Evolutionary conservation across 805 yeast species (phyloP).

Genomic region (Wickerhamomyces alni): DNA sequence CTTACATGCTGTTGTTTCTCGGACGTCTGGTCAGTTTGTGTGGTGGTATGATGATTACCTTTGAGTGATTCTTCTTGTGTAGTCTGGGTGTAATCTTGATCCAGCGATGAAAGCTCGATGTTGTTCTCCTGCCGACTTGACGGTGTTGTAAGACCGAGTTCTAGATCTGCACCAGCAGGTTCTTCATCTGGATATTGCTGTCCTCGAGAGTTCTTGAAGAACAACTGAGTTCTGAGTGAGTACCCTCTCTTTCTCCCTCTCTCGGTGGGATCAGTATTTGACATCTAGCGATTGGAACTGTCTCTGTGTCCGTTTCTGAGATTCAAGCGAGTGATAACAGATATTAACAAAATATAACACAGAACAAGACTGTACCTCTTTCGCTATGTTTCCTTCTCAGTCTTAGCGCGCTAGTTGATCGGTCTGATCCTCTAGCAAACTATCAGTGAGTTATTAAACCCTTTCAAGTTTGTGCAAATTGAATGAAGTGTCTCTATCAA

Average conservation of each 20-base stretch:
- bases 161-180: slow-evolving; percentile 3
- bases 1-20: slow-evolving; percentile 22
- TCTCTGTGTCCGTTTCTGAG: no score
- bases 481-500: no score
- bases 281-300: neutral
- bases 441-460: no score
- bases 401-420: no score
- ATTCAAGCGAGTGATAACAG: no score
- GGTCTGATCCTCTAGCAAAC: no score
- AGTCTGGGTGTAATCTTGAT: neutral
- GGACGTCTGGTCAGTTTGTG: slow-evolving; percentile 7
- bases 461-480: no score
- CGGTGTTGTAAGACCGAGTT: slow-evolving; percentile 8
- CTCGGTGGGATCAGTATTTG: neutral
- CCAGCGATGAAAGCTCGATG: slow-evolving; percentile 24
- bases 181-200: slow-evolving; percentile 5
- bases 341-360: no score
- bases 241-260: slow-evolving; percentile 53
- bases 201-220: slow-evolving; percentile 36
- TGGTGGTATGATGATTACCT: neutral
- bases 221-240: slow-evolving; percentile 59
- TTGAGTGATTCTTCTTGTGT: no score
- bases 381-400: no score
- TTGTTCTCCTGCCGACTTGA: slow-evolving; percentile 8
- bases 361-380: no score